Evolutionary conservation across 164 flowering plant species (phyloP).

Genomic region (Warburgia ugandensis): DNA sequence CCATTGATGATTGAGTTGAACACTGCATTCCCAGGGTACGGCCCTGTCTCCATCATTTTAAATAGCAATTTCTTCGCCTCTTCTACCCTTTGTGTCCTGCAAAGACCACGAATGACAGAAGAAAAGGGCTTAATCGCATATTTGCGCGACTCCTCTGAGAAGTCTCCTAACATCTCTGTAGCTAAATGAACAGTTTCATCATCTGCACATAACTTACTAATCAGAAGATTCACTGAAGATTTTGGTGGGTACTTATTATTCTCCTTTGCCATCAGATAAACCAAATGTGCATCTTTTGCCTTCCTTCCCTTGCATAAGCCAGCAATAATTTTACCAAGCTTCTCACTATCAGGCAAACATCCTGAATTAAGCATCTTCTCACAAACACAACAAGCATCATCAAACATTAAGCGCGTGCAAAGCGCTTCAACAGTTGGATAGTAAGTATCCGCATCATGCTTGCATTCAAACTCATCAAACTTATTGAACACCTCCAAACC

Average conservation of each 20-base stretch:
- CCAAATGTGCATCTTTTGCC: slow-evolving; percentile 58
- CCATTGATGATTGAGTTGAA: slow-evolving; percentile 55
- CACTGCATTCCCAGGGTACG: slow-evolving; percentile 75
- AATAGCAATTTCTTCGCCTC: slow-evolving; percentile 48
- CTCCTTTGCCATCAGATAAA: slow-evolving; percentile 62
- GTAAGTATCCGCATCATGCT: slow-evolving; percentile 51
- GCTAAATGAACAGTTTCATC: slow-evolving; percentile 58
- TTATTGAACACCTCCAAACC: slow-evolving; percentile 60
- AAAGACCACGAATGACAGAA: slow-evolving; percentile 51
- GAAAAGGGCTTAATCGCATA: slow-evolving; percentile 54
- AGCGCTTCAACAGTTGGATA: slow-evolving; percentile 64
- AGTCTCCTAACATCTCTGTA: slow-evolving; percentile 47
- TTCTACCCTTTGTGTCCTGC: slow-evolving; percentile 47
- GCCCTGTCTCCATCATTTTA: slow-evolving; percentile 70
- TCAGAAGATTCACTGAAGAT: slow-evolving; percentile 36
- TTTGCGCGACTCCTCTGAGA: slow-evolving; percentile 41
- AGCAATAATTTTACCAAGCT: slow-evolving; percentile 52
- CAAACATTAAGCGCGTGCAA: slow-evolving; percentile 44
- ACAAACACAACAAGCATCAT: slow-evolving; percentile 51
- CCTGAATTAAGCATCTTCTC: slow-evolving; percentile 65
- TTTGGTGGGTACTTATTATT: slow-evolving; percentile 36
- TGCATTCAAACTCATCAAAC: slow-evolving; percentile 57
- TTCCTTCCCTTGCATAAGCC: slow-evolving; percentile 70
- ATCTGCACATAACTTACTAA: slow-evolving; percentile 38
- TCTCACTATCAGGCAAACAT: slow-evolving; percentile 40